Base-by-base conservation (phyloP, 352 stramenopile species). In the Phytophthora europaea region DNA sequence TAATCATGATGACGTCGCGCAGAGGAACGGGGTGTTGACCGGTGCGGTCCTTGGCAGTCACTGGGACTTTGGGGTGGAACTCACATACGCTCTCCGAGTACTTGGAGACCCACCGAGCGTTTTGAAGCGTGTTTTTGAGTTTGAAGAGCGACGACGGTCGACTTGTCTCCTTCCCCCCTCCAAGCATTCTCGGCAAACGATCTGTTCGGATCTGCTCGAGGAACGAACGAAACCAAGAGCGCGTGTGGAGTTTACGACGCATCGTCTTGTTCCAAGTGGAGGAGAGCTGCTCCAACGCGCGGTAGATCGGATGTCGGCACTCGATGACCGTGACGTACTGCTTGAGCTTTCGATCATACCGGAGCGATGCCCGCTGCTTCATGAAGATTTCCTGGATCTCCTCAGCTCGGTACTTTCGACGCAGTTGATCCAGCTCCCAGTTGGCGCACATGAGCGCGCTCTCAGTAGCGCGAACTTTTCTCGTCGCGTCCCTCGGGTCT, bases 301-400 rank as follows among this genome's bases (percentile, higher is more conserved):
- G 88, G 75, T 99, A 99, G 51, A 98, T 98, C 16, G 93, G 92
- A 65, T 99, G 96, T 13, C 83, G 84, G 61, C 91, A 92, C 69
- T 99, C 93, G 18, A 96, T 76, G 0, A 97, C 80, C 0, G 93
- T 96, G 31, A 97, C 82, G 70, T 98, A 98, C 47, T 89, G 73
- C 67, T 98, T 97, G 8, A 92, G 72, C 23, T 87, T 73, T 48
- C 84, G 85, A 62, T 98, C 91, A 59, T 96, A 99, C 7, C 92
- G 84, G 16, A 99, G 70, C 18, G 88, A 97, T 1, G 89, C 90
- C 16, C 84, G 94, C 33, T 94, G 82, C 59, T 95, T 93, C 78
- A 94, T 88, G 36, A 98, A 98, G 16, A 98, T 82, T 70, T 99
- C 93, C 65, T 98, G 94, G 50, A 98, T 97, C 75, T 98, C 92